phyloP scores from a whole-genome alignment of 2,329 filamentous ascomycete genomes.

The Fusarium chuoi region DNA sequence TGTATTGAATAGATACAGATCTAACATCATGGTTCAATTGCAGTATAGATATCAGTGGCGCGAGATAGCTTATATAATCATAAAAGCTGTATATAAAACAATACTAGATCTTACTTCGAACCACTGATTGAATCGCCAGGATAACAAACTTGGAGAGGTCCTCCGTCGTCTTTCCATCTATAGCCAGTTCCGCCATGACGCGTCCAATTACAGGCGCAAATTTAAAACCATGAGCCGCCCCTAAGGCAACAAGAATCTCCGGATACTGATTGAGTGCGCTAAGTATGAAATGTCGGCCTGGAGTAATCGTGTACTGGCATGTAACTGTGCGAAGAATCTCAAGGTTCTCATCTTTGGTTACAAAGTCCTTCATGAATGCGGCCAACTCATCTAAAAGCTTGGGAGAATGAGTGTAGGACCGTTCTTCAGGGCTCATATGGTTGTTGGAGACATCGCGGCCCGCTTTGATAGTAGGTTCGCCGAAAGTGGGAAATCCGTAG shows the following conservation, averaged over 20 bases:
- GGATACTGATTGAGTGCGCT: background rate
- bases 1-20: too few relatives aligned
- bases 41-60: too few relatives aligned
- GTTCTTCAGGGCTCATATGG: background rate
- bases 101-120: background rate
- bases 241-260: background rate
- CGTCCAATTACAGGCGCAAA: background rate
- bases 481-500: constrained; percentile 1
- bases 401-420: background rate
- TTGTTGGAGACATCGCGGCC: background rate
- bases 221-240: background rate
- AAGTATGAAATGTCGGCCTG: background rate
- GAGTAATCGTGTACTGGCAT: background rate
- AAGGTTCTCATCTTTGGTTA: background rate
- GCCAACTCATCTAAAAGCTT: background rate
- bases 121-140: background rate
- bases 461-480: constrained; percentile 2
- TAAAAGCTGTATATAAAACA: too few relatives aligned
- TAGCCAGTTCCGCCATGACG: background rate
- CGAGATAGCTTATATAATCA: too few relatives aligned
- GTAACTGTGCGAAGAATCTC: background rate
- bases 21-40: too few relatives aligned
- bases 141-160: background rate
- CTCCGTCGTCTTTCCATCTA: background rate
- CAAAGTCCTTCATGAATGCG: background rate